Conservation (phyloP, 2,329 filamentous ascomycete species). For the Aspergillus amoenus region DNA sequence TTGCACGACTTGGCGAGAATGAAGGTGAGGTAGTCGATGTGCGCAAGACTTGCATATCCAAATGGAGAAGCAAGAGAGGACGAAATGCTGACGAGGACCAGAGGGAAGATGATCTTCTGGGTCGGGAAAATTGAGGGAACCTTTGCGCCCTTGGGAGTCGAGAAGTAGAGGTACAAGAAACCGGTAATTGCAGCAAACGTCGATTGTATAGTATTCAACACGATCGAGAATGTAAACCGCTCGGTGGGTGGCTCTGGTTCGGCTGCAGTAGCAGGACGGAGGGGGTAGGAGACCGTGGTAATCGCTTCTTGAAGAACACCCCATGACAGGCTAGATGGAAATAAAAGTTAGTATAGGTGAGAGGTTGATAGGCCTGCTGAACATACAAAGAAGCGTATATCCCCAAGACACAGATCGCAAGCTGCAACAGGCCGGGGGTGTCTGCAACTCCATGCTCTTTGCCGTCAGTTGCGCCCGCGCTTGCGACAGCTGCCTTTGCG, state of each 20-base stretch:
- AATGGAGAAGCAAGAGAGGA: slow-evolving; percentile 90
- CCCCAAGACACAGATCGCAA: slow-evolving; percentile 83
- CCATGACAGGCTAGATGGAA: slow-evolving; percentile 73
- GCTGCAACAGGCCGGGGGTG: slow-evolving; percentile 65
- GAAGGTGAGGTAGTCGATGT: slow-evolving; percentile 98
- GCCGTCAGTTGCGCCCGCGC: slow-evolving; percentile 22
- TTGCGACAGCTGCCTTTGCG: slow-evolving; percentile 17
- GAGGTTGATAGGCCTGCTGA: not conserved
- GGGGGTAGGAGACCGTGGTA: slow-evolving; percentile 84
- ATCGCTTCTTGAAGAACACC: slow-evolving; percentile 95
- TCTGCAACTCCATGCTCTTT: slow-evolving; percentile 28
- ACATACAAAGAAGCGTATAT: slow-evolving; percentile 94
- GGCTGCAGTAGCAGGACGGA: slow-evolving; percentile 49
- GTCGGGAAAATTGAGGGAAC: slow-evolving; percentile 69
- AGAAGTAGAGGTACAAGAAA: slow-evolving; percentile 71
- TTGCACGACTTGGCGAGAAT: slow-evolving; percentile 98
- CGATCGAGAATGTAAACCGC: slow-evolving; percentile 89
- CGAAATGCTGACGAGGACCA: slow-evolving; percentile 82
- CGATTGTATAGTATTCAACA: slow-evolving; percentile 95
- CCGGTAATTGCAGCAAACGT: slow-evolving; percentile 81
- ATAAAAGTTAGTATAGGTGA: not conserved
- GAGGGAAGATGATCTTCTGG: slow-evolving; percentile 68
- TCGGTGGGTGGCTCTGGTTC: slow-evolving; percentile 50
- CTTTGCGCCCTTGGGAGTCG: slow-evolving; percentile 56
- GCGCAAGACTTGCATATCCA: slow-evolving; percentile 85